These are phyloP conservation scores for Marasmius tenuissimus DNA, from an alignment of 1,284 basidiomycete species.

Conservation along the genomic window DNA sequence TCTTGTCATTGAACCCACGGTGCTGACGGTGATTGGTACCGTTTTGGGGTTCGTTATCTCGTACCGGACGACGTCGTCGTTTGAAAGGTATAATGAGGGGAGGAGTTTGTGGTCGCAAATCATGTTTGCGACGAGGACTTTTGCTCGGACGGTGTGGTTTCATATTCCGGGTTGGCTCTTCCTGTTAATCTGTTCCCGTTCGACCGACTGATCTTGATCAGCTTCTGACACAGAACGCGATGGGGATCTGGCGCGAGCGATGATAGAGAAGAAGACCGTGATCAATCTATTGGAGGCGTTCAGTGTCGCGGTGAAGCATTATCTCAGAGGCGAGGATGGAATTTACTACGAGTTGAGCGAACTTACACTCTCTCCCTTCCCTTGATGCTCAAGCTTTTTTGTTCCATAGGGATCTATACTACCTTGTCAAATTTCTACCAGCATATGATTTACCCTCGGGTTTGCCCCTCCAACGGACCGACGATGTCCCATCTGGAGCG, in stretches of 20 bases:
- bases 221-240: constrained; percentile 27
- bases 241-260: constrained; percentile 44
- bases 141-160: constrained; percentile 63
- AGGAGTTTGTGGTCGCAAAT: constrained; percentile 70
- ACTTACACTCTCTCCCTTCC: constrained; percentile 16
- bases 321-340: constrained; percentile 65
- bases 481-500: background rate
- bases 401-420: constrained; percentile 53
- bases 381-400: background rate
- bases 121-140: constrained; percentile 55
- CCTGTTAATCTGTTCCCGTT: background rate
- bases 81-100: constrained; percentile 76
- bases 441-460: constrained; percentile 60
- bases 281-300: constrained; percentile 60
- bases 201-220: constrained; percentile 20
- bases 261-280: constrained; percentile 69
- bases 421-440: constrained; percentile 68
- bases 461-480: constrained; percentile 33
- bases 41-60: constrained; percentile 68
- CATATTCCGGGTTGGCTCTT: constrained; percentile 52
- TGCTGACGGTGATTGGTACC: constrained; percentile 62
- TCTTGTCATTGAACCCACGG: constrained; percentile 46
- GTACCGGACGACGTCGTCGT: constrained; percentile 72
- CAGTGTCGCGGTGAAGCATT: constrained; percentile 51
- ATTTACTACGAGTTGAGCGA: constrained; percentile 46